Percentiles rank a stretch among this genome's conserved stretches.
Evolutionary conservation across 305 asterid species (phyloP).

Genomic region (Fraxinus albicans): DNA sequence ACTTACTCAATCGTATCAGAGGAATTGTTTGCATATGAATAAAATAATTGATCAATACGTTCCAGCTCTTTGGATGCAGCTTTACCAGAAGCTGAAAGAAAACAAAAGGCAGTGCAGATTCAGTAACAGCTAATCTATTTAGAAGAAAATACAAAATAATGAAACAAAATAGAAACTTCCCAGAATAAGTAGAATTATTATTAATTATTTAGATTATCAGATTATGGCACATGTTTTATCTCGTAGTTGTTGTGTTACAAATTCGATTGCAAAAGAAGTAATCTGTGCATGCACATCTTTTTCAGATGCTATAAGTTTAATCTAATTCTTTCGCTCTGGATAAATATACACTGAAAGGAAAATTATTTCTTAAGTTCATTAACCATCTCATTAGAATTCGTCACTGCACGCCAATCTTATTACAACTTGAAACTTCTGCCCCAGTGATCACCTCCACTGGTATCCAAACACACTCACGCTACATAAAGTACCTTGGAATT

Average conservation of each 20-base stretch:
- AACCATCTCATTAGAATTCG: not conserved
- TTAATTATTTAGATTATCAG: not conserved
- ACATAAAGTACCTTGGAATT: not conserved
- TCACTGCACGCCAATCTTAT: not conserved
- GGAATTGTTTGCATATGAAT: conserved; percentile 47
- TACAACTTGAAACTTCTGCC: not conserved
- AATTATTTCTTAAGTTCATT: not conserved
- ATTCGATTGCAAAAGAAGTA: not conserved
- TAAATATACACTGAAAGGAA: not conserved
- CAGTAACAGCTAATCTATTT: not conserved
- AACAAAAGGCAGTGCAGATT: not conserved
- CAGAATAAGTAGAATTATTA: not conserved
- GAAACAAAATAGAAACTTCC: not conserved
- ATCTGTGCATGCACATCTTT: not conserved
- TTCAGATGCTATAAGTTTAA: not conserved
- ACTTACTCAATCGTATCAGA: conserved; percentile 70
- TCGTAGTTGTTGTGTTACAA: not conserved
- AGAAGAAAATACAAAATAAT: not conserved
- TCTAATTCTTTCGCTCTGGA: not conserved
- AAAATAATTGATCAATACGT: conserved; percentile 48
- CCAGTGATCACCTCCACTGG: not conserved
- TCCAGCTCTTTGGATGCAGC: conserved; percentile 41
- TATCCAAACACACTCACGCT: not conserved
- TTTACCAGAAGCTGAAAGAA: conserved; percentile 56
- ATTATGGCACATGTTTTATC: not conserved